Evolutionary conservation across 176 grass and related monocot species (phyloP), one percentile per base, ranked within the genome.

Genomic region (Triticum timopheevii): DNA sequence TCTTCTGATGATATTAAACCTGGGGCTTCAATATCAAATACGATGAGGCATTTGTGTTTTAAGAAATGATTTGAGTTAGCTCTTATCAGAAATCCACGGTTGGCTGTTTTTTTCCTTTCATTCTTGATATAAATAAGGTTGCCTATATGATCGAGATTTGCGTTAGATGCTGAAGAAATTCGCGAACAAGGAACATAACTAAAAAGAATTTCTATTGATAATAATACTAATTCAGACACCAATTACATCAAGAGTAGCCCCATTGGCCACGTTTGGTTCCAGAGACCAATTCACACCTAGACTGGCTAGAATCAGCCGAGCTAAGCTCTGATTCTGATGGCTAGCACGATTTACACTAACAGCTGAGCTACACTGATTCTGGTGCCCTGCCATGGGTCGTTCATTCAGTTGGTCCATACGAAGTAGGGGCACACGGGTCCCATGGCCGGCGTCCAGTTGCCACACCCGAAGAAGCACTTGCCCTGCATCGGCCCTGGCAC

Each of bases 391-490:
- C 47, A 13, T 50, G 47, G 47, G 13, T 50, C 8, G 10, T 30
- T 52, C 13, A 45, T 54, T 50, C 73, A 76, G 23, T 25, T 54
- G 50, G 42, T 6, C 84, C 89, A 94, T 27, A 76, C 5, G 49
- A 94, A 94, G 42, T 83, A 94, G 64, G 83, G 76, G 74, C 87
- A 91, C 7, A 79, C 25, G 2, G 69, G 85, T 39, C 85, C 65
- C 45, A 76, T 87, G 23, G 80, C 39, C 36, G 89, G 69, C 3
- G 87, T 94, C 92, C 89, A 94, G 20, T 89, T 88, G 39, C 87
- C 92, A 4, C 92, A 91, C 4, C 63, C 77, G 34, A 70, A 89
- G 87, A 91, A 91, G 62, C 71, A 74, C 42, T 45, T 45, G 11
- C 42, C 42, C 42, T 45, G 42, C 42, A 45, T 45, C 42, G 42